Percentiles rank a stretch among this genome's conserved stretches.
These are phyloP conservation scores for Fusarium agapanthi DNA, from an alignment of 2,329 filamentous ascomycete species.

Conservation along the genomic window DNA sequence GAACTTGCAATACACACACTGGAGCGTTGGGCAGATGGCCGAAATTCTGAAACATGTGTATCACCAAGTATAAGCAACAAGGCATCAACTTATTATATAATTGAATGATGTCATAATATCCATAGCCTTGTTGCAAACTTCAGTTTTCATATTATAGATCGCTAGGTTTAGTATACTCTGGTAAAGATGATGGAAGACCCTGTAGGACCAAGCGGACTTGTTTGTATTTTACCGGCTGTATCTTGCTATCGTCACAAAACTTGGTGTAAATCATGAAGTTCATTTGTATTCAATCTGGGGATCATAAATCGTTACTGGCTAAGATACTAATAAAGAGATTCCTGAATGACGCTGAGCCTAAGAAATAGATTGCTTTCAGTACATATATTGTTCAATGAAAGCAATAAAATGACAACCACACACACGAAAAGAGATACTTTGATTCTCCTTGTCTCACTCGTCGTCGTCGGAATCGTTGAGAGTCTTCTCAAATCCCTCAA, in stretches of 20 bases:
- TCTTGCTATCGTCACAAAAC: background rate
- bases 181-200: background rate
- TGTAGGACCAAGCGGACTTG: background rate
- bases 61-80: background rate
- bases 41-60: background rate
- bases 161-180: background rate
- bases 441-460: conserved; percentile 1
- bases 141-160: background rate
- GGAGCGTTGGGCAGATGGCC: background rate
- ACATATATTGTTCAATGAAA: background rate
- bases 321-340: background rate
- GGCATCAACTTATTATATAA: background rate
- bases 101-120: too few relatives aligned
- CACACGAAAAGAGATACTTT: too few relatives aligned
- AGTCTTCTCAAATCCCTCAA: conserved; percentile 36
- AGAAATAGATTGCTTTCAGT: background rate
- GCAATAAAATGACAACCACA: background rate
- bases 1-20: background rate
- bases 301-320: background rate
- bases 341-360: background rate
- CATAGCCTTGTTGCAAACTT: background rate
- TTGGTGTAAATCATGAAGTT: background rate
- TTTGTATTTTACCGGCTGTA: background rate
- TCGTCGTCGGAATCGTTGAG: conserved; percentile 30
- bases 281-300: background rate